phyloP scores from a whole-genome alignment of 495 filamentous ascomycete genomes.

The Penicillium paxilli region DNA sequence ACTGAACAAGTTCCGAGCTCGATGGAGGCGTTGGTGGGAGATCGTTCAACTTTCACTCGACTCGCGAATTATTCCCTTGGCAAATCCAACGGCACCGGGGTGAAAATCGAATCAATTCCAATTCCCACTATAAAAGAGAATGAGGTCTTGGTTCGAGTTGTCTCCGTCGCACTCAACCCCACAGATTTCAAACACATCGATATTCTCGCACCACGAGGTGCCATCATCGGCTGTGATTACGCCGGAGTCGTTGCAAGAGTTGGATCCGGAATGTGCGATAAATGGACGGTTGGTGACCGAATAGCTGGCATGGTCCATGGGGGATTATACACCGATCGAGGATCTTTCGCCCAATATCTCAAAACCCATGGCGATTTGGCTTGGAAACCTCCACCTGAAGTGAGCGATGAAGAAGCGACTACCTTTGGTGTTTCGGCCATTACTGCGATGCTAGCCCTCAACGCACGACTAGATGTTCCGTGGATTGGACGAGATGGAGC shows the following conservation, averaged over 20 bases:
- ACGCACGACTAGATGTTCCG: neutral
- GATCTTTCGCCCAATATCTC: slow-evolving; percentile 49
- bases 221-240: slow-evolving; percentile 55
- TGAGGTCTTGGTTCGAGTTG: slow-evolving; percentile 44
- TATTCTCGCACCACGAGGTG: slow-evolving; percentile 16
- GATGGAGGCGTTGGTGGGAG: neutral
- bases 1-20: neutral
- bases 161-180: slow-evolving; percentile 49
- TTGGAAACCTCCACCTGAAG: slow-evolving; percentile 49
- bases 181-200: slow-evolving; percentile 56
- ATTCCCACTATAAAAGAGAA: neutral
- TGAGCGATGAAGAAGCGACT: slow-evolving; percentile 47
- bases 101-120: neutral
- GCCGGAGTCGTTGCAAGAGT: slow-evolving; percentile 50
- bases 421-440: slow-evolving; percentile 51
- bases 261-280: neutral
- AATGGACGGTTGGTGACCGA: slow-evolving; percentile 37
- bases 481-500: neutral
- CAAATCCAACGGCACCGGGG: neutral
- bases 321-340: slow-evolving; percentile 17
- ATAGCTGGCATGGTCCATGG: slow-evolving; percentile 21
- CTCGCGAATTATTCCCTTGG: neutral
- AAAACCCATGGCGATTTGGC: slow-evolving; percentile 46
- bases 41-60: neutral
- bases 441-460: slow-evolving; percentile 23